Evolutionary conservation across 2,329 filamentous ascomycete species (phyloP).

Genomic region (Cytospora paraplurivora): DNA sequence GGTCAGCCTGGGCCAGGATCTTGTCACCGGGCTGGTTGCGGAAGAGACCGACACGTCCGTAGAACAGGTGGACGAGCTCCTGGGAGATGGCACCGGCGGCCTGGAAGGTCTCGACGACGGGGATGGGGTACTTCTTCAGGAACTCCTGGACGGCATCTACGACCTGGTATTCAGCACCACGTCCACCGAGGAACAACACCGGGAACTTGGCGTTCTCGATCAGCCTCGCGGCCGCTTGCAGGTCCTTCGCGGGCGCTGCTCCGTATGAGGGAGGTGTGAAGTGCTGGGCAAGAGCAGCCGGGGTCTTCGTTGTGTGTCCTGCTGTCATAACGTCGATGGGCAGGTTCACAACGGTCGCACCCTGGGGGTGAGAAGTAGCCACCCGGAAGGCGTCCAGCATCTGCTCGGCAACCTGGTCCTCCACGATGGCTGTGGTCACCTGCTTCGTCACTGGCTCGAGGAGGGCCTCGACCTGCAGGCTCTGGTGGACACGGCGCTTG

Average conservation of each 20-base stretch:
- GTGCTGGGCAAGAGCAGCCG: slow-evolving; percentile 42
- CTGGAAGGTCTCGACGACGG: slow-evolving; percentile 54
- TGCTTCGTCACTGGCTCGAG: slow-evolving; percentile 47
- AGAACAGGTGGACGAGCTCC: slow-evolving; percentile 48
- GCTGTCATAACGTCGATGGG: slow-evolving; percentile 48
- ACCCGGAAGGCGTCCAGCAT: slow-evolving; percentile 49
- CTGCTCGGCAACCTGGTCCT: slow-evolving; percentile 51
- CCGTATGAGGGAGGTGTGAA: slow-evolving; percentile 47
- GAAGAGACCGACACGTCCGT: slow-evolving; percentile 50
- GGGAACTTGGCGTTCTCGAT: slow-evolving; percentile 42
- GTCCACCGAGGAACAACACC: slow-evolving; percentile 49
- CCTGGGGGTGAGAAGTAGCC: slow-evolving; percentile 44
- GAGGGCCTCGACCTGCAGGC: slow-evolving; percentile 47
- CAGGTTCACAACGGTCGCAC: slow-evolving; percentile 46
- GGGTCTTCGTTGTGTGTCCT: slow-evolving; percentile 39
- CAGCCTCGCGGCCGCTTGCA: slow-evolving; percentile 40
- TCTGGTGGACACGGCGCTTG: slow-evolving; percentile 49
- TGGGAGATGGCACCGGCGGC: slow-evolving; percentile 49
- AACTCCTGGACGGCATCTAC: slow-evolving; percentile 46
- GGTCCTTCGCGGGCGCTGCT: slow-evolving; percentile 38
- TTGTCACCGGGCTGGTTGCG: slow-evolving; percentile 51
- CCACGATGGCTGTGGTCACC: slow-evolving; percentile 45
- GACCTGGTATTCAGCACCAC: slow-evolving; percentile 44
- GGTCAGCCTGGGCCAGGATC: slow-evolving; percentile 45
- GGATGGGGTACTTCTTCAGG: slow-evolving; percentile 44